These are phyloP conservation scores for Grosmannia penicillata DNA, from an alignment of 2,329 filamentous ascomycete species.

Conservation along the genomic window DNA sequence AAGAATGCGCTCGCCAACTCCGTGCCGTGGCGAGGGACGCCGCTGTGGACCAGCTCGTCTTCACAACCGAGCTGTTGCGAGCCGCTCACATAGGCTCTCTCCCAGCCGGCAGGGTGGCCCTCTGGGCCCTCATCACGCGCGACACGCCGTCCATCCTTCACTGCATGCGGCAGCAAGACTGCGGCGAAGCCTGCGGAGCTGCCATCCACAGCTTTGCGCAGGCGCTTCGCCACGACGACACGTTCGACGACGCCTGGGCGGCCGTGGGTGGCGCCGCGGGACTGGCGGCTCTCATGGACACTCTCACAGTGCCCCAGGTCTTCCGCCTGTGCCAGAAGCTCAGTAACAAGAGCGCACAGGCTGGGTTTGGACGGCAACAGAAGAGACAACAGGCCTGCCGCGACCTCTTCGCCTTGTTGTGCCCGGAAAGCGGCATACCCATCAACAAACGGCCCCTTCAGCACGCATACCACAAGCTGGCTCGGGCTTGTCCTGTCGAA, in stretches of 20 bases:
- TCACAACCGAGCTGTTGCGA: background rate
- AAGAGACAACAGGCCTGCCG: background rate
- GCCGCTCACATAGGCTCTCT: background rate
- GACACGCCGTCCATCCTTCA: background rate
- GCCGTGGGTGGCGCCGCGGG: background rate
- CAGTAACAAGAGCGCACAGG: background rate
- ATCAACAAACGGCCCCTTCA: background rate
- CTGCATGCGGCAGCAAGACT: background rate
- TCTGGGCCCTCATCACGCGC: background rate
- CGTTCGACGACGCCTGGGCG: background rate
- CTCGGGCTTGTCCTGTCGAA: background rate
- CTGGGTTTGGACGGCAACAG: too few species aligned
- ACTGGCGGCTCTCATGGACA: background rate
- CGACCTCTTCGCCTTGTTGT: background rate
- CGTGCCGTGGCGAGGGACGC: background rate
- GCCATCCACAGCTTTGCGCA: background rate
- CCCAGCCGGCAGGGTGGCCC: background rate
- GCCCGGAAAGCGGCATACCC: background rate
- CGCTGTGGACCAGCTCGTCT: background rate
- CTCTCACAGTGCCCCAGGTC: background rate
- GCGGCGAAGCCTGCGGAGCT: background rate
- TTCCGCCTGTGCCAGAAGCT: background rate
- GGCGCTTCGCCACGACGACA: background rate
- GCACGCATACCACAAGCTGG: background rate
- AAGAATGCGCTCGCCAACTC: background rate